Conservation (phyloP, 1,284 basidiomycete species). For the Cryptococcus sp. region DNA sequence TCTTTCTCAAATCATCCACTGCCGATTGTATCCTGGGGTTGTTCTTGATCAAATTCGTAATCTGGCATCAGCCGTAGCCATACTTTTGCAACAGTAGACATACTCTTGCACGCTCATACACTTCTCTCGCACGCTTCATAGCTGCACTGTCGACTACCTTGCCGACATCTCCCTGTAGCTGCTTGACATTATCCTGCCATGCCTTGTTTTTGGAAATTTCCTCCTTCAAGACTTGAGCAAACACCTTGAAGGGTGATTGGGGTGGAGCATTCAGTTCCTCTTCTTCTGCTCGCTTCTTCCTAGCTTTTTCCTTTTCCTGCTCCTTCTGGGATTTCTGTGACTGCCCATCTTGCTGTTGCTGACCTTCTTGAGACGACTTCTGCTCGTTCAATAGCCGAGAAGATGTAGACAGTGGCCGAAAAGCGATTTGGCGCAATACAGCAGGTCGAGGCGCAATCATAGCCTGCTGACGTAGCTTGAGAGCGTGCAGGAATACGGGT, state of each 20-base stretch:
- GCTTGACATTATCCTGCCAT: conserved; percentile 92
- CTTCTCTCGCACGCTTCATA: conserved; percentile 84
- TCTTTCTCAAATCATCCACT: conserved; percentile 81
- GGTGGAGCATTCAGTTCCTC: conserved; percentile 51
- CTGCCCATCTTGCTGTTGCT: conserved; percentile 3
- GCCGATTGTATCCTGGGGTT: conserved; percentile 88
- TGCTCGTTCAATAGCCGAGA: conserved; percentile 15
- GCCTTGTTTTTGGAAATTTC: conserved; percentile 92
- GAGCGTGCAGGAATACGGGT: conserved; percentile 18
- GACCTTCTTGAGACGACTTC: conserved; percentile 1
- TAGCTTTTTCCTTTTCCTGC: conserved; percentile 4
- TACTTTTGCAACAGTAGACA: conserved; percentile 37
- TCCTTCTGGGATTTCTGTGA: conserved; percentile 1
- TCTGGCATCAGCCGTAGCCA: conserved; percentile 51
- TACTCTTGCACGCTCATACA: conserved; percentile 91
- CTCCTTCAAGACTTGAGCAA: conserved; percentile 87
- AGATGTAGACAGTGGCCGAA: conserved; percentile 17
- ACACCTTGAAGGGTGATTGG: conserved; percentile 91
- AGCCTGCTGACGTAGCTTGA: conserved; percentile 10
- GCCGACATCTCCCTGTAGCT: conserved; percentile 94
- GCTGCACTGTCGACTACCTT: conserved; percentile 95
- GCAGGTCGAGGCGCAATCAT: conserved; percentile 4
- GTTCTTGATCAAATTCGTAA: conserved; percentile 91
- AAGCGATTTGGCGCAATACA: conserved; percentile 5
- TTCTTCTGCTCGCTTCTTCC: background rate